Evolutionary conservation across 768 basidiomycete genomes (phyloP).

Genomic region (Leccinum arenicola): DNA sequence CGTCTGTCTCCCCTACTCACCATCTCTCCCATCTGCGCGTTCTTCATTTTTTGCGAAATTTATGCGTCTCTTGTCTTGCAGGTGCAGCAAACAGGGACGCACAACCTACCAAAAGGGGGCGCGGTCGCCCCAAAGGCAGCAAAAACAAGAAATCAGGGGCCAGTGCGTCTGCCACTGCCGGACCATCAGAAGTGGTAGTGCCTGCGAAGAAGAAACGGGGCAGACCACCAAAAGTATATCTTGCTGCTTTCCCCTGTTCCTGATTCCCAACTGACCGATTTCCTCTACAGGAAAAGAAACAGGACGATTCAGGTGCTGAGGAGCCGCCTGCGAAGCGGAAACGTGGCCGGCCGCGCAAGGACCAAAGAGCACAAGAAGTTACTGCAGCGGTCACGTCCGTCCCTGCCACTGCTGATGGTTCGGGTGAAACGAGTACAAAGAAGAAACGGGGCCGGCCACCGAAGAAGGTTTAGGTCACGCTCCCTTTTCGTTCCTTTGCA

Average conservation of each 20-base stretch:
- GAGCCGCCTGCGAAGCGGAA: conserved; percentile 59
- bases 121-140: conserved; percentile 88
- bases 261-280: conserved; percentile 22
- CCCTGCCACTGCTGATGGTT: conserved; percentile 34
- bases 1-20: conserved; percentile 10
- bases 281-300: conserved; percentile 32
- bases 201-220: conserved; percentile 46
- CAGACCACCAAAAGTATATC: conserved; percentile 48
- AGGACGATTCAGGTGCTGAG: conserved; percentile 47
- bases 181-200: conserved; percentile 25
- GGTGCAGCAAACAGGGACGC: conserved; percentile 38
- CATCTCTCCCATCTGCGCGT: conserved; percentile 12
- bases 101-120: conserved; percentile 62
- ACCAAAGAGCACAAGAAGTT: conserved; percentile 45
- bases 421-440: conserved; percentile 50
- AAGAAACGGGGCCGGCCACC: conserved; percentile 76
- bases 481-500: conserved; percentile 4
- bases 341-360: conserved; percentile 74
- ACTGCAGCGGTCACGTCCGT: conserved; percentile 34
- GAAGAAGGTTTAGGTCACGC: conserved; percentile 33
- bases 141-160: conserved; percentile 61
- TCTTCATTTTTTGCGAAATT: conserved; percentile 16
- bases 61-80: conserved; percentile 31
- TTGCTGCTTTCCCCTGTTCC: conserved; percentile 9
- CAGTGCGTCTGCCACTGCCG: conserved; percentile 25